Evolutionary conservation across 2,329 filamentous ascomycete species (phyloP).

Genomic region (Lomentospora prolificans): DNA sequence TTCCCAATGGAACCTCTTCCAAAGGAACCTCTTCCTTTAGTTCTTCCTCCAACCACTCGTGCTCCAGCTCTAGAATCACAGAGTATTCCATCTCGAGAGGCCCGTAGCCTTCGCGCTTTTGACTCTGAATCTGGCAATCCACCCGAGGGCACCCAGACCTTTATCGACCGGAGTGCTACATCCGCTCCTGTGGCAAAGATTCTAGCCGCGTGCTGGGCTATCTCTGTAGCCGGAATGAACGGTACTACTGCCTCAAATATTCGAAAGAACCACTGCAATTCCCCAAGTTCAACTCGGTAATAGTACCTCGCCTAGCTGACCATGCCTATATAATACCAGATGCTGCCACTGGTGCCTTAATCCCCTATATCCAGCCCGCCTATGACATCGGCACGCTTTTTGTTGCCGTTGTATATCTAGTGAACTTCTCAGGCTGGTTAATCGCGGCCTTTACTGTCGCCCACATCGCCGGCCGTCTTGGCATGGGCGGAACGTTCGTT

Average conservation of each 20-base stretch:
- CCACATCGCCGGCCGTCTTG: conserved; percentile 48
- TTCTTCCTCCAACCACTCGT: background rate
- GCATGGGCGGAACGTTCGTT: conserved; percentile 54
- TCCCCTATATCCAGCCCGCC: conserved; percentile 67
- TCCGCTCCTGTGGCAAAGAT: background rate
- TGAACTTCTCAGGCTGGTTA: conserved; percentile 69
- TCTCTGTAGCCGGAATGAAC: conserved; percentile 3
- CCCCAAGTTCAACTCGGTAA: too few relatives aligned
- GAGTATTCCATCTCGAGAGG: too few relatives aligned
- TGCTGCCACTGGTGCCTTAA: conserved; percentile 64
- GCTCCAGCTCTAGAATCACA: too few relatives aligned
- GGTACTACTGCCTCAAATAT: background rate
- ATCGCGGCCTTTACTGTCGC: conserved; percentile 62
- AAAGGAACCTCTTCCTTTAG: too few relatives aligned
- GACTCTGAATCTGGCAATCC: background rate
- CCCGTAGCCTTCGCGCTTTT: too few relatives aligned
- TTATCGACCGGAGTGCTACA: background rate
- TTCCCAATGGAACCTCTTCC: too few relatives aligned
- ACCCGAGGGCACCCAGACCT: conserved; percentile 1
- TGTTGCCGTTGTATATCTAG: conserved; percentile 74
- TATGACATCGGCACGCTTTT: conserved; percentile 69
- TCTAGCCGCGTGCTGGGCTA: background rate
- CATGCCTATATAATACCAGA: conserved; percentile 40
- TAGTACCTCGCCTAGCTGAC: too few relatives aligned
- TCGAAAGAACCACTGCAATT: too few relatives aligned